Evolutionary conservation across 352 stramenopile species (phyloP).

Genomic region (Globisporangium canariense): DNA sequence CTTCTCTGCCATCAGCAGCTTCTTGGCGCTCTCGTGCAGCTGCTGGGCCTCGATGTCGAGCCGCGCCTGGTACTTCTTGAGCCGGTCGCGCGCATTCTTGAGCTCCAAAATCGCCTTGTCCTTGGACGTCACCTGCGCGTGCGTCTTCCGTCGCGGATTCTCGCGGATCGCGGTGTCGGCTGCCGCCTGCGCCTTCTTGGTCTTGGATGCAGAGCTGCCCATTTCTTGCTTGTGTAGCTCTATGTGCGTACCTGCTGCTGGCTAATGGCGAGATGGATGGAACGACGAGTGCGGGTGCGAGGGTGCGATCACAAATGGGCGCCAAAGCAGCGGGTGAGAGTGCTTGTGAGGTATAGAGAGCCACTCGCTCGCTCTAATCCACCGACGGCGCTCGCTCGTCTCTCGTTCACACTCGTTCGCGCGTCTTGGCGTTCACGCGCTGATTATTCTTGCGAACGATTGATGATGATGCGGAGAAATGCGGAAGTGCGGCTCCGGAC

Average conservation of each 20-base stretch:
- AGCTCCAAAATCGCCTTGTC: conserved; percentile 88
- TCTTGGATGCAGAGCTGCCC: conserved; percentile 48
- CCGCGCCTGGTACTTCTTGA: conserved; percentile 81
- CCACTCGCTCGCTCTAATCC: not conserved
- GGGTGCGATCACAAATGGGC: not conserved
- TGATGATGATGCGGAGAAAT: not conserved
- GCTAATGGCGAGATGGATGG: not conserved
- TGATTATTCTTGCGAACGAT: conserved; percentile 2
- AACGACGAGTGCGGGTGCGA: not conserved
- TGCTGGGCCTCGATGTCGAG: conserved; percentile 80
- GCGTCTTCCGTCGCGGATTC: conserved; percentile 23
- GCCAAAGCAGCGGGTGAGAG: not conserved
- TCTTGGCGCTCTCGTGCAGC: conserved; percentile 76
- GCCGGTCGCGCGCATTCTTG: conserved; percentile 86
- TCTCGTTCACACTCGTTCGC: not conserved
- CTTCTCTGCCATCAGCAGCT: conserved; percentile 65
- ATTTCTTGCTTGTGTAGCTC: not conserved
- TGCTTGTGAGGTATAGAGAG: not conserved
- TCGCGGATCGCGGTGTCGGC: not conserved
- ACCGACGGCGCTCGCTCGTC: not conserved
- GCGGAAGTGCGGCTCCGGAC: not conserved
- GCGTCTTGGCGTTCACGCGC: not conserved
- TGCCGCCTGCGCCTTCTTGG: conserved; percentile 23
- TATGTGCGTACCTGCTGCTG: not conserved
- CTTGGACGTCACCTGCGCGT: conserved; percentile 77